Evolutionary conservation across 2,329 filamentous ascomycete species (phyloP).

Genomic region (Trichoderma oligosporum): DNA sequence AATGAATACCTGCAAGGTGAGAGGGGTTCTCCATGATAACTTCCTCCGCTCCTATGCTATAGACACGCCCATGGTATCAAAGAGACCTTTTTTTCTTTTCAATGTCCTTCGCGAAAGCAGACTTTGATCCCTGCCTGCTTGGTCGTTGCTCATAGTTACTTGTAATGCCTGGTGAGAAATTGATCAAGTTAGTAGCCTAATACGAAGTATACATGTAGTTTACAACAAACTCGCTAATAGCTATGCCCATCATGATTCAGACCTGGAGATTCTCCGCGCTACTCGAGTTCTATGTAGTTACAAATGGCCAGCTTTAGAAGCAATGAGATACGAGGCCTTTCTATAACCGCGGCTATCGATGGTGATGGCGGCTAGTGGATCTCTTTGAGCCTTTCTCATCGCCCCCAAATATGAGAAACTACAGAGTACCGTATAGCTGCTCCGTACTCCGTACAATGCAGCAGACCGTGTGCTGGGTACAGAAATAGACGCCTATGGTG

Average conservation of each 20-base stretch:
- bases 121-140: background rate
- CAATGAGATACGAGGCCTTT: too few species aligned
- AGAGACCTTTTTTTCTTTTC: background rate
- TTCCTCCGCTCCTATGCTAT: background rate
- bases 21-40: too few species aligned
- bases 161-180: background rate
- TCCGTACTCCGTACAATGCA: background rate
- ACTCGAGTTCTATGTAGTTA: too few species aligned
- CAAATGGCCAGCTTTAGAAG: too few species aligned
- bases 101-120: background rate
- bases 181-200: background rate
- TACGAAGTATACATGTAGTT: too few species aligned
- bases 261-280: too few species aligned
- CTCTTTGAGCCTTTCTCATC: too few species aligned
- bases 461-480: background rate
- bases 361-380: too few species aligned
- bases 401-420: background rate
- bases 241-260: too few species aligned
- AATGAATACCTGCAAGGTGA: background rate
- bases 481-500: slow-evolving; percentile 6
- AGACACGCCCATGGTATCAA: slow-evolving; percentile 1
- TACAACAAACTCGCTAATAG: too few species aligned
- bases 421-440: background rate
- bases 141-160: background rate
- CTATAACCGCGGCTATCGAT: too few species aligned